A percentile compares a stretch with the other conserved stretches of the same genome.
These are phyloP conservation scores for Neolentinus lepideus DNA, from an alignment of 1,284 basidiomycete genomes.

Conservation along the genomic window DNA sequence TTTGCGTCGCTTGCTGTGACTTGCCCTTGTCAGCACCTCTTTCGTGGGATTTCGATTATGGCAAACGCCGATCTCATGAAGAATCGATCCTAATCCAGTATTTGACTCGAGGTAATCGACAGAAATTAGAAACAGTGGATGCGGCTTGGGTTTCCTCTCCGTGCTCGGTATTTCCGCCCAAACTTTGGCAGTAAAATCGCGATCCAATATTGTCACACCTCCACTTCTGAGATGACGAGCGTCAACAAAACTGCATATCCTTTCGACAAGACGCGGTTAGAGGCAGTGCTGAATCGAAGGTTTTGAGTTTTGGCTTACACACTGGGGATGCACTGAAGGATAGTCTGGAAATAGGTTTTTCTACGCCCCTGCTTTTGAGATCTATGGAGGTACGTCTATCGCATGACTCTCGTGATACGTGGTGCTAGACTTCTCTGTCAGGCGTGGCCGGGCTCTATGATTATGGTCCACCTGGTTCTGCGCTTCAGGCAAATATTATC, in stretches of 20 bases:
- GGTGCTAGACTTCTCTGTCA: slow-evolving; percentile 21
- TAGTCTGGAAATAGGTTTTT: slow-evolving; percentile 67
- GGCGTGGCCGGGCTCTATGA: slow-evolving; percentile 96
- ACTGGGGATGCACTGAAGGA: neutral
- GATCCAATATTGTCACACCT: neutral
- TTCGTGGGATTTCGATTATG: neutral
- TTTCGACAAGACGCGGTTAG: slow-evolving; percentile 86
- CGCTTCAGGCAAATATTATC: slow-evolving; percentile 96
- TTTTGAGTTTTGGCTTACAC: slow-evolving; percentile 53
- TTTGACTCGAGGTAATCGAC: neutral
- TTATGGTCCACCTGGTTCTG: slow-evolving; percentile 92
- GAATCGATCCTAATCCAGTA: neutral
- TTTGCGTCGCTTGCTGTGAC: too few relatives aligned
- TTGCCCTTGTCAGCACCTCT: too few relatives aligned
- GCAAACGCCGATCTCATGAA: neutral
- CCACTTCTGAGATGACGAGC: slow-evolving; percentile 16
- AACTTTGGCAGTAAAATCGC: neutral
- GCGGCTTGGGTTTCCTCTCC: neutral
- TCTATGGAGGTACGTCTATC: slow-evolving; percentile 79
- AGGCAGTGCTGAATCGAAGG: slow-evolving; percentile 82
- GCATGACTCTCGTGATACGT: neutral
- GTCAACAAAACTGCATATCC: slow-evolving; percentile 79
- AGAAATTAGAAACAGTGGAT: neutral
- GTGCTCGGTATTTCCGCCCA: neutral
- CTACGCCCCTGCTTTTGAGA: slow-evolving; percentile 97